Evolutionary conservation across 768 basidiomycete genomes (phyloP), one percentile per base, ranked within the genome.

Genomic region (Podaxis pistillaris): DNA sequence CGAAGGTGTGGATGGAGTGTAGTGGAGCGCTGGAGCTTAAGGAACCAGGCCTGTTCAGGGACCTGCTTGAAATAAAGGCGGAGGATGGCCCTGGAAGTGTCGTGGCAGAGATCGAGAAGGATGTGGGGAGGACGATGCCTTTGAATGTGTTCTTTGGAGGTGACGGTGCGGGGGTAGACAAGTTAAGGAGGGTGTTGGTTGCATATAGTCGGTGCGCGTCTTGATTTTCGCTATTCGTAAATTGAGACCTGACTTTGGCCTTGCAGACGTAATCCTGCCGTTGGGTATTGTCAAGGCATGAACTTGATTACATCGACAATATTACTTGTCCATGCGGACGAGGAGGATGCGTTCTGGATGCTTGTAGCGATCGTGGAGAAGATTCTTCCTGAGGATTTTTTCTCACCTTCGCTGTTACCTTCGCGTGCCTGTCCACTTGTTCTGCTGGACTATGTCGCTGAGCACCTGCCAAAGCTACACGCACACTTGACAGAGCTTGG

Each of bases 341-440:
- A 99, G 74, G 96, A 98, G 76, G 94, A 96, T 64, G 96, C 96
- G 0, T 98, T 97, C 70, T 98, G 96, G 96, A 90, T 91, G 36
- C 88, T 98, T 11, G 79, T 87, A 0, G 93, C 92, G 12, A 90
- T 98, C 66, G 86, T 98, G 47, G 94, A 96, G 72, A 85, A 86
- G 9, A 86, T 96, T 44, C 82, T 98, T 0, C 97, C 97, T 0
- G 86, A 90, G 61, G 90, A 96, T 58, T 99, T 97, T 79, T 98
- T 96, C 75, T 92, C 96, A 1, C 92, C 94, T 0, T 90, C 90
- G 1, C 79, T 99, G 2, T 85, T 97, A 0, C 94, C 95, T 41
- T 98, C 95, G 12, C 87, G 96, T 30, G 94, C 95, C 1, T 98
- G 96, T 68, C 97, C 96, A 17, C 77, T 94, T 0, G 96, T 98